Percentiles rank a stretch among this genome's conserved stretches.
phyloP scores from a whole-genome alignment of 192 early-diverging fungal species.

The Chytriomyces sp. region DNA sequence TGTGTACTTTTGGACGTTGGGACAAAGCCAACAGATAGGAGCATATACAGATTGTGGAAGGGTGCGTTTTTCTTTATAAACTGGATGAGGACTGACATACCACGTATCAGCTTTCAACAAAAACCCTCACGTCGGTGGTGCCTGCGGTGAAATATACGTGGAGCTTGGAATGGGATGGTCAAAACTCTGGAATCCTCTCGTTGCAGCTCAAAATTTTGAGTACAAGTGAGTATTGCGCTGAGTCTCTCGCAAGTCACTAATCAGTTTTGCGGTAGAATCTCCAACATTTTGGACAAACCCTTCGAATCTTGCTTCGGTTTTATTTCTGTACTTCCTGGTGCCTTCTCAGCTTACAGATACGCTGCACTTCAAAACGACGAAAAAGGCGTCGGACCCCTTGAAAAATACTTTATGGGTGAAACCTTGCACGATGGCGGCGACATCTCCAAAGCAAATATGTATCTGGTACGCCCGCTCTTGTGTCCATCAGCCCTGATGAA shows the following conservation, averaged over 20 bases:
- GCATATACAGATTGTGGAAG: constrained; percentile 79
- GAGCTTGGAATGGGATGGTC: constrained; percentile 60
- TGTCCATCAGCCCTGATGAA: no score
- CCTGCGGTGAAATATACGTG: constrained; percentile 82
- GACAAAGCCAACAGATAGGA: constrained; percentile 69
- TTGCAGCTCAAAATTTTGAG: constrained; percentile 86
- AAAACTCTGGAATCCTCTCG: constrained; percentile 72
- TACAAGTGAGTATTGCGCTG: constrained; percentile 59
- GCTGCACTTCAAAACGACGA: constrained; percentile 68
- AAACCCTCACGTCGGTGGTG: constrained; percentile 72
- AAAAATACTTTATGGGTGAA: constrained; percentile 81
- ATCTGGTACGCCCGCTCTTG: constrained; percentile 36
- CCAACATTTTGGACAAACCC: constrained; percentile 77
- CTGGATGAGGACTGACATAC: not conserved
- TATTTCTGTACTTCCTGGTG: constrained; percentile 91
- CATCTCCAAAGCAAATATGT: constrained; percentile 77
- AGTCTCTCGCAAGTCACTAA: constrained; percentile 47
- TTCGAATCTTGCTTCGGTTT: constrained; percentile 90
- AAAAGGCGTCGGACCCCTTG: constrained; percentile 62
- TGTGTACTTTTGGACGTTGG: constrained; percentile 74
- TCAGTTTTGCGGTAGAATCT: constrained; percentile 28
- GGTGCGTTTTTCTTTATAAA: constrained; percentile 6
- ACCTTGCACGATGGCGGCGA: constrained; percentile 56
- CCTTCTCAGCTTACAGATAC: constrained; percentile 82
- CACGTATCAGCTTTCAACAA: constrained; percentile 72